These are phyloP conservation scores for Penicillium verhagenii DNA, from an alignment of 495 filamentous ascomycete species.

Conservation along the genomic window DNA sequence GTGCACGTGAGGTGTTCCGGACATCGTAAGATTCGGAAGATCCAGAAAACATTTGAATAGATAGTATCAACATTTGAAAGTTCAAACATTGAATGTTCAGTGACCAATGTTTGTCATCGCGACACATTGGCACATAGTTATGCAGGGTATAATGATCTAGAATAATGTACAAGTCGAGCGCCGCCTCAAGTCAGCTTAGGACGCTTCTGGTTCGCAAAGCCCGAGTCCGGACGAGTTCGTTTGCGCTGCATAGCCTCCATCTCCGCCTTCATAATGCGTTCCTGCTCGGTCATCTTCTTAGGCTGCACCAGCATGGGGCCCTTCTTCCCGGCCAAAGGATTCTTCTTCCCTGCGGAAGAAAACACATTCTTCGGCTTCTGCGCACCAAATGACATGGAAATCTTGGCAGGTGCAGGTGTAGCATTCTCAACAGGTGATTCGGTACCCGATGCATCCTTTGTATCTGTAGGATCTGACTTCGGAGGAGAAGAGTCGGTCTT, in stretches of 20 bases:
- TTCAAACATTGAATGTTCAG: too few species aligned
- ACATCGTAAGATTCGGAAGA: too few species aligned
- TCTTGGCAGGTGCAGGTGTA: constrained; percentile 36
- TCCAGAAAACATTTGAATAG: too few species aligned
- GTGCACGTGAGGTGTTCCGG: too few species aligned
- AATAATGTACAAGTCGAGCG: background rate
- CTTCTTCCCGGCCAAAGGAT: constrained; percentile 64
- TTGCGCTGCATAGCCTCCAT: constrained; percentile 69
- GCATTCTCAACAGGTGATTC: constrained; percentile 18
- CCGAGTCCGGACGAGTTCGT: constrained; percentile 39
- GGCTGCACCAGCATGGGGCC: constrained; percentile 57
- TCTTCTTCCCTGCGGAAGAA: constrained; percentile 62
- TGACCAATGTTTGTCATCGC: too few species aligned
- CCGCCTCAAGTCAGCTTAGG: constrained; percentile 18
- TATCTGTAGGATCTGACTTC: constrained; percentile 27
- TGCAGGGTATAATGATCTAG: background rate
- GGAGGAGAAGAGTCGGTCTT: constrained; percentile 23
- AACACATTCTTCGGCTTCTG: constrained; percentile 81
- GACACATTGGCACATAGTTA: too few species aligned
- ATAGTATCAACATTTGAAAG: too few species aligned
- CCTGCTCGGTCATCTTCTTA: constrained; percentile 82
- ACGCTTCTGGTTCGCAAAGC: constrained; percentile 35
- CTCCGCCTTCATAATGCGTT: constrained; percentile 87
- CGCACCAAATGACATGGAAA: constrained; percentile 58
- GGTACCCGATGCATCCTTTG: constrained; percentile 17